These are phyloP conservation scores for Lotmaria passim DNA, from an alignment of 208 protist genomes.

Conservation along the genomic window DNA sequence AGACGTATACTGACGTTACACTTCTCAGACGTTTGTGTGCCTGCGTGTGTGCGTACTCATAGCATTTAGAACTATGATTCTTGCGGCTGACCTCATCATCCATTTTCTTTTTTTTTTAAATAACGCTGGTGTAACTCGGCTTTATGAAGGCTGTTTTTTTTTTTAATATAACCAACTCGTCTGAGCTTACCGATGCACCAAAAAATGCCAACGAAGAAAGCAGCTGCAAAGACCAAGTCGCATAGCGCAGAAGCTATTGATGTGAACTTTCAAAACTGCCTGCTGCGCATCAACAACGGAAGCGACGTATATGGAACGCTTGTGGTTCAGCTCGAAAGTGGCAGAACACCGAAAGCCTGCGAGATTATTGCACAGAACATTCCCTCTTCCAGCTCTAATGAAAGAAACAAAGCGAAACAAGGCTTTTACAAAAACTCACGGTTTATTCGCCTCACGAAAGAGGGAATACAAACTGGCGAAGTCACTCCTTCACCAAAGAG, in stretches of 20 bases:
- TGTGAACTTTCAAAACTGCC: conserved; percentile 30
- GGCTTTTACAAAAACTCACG: conserved; percentile 58
- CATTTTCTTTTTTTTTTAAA: too few species aligned
- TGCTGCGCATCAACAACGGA: conserved; percentile 35
- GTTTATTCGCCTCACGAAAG: conserved; percentile 64
- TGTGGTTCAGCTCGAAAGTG: conserved; percentile 34
- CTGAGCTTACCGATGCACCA: too few species aligned
- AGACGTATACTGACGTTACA: too few species aligned
- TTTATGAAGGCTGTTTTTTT: too few species aligned
- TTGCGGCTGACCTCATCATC: too few species aligned
- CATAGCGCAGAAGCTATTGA: conserved; percentile 25
- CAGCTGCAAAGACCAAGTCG: conserved; percentile 22
- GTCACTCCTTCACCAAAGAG: conserved; percentile 39
- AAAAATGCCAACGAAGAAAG: conserved; percentile 26
- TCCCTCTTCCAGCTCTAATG: conserved; percentile 33
- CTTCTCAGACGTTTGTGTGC: too few species aligned
- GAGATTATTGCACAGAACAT: conserved; percentile 73
- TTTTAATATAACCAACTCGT: too few species aligned
- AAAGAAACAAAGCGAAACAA: conserved; percentile 64
- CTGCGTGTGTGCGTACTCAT: too few species aligned
- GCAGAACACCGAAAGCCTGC: conserved; percentile 67
- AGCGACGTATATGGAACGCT: conserved; percentile 30
- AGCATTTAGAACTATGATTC: too few species aligned
- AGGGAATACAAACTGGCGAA: conserved; percentile 81
- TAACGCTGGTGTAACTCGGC: too few species aligned